Conservation (phyloP, 2,329 filamentous ascomycete genomes). For the Claviceps purpurea region DNA sequence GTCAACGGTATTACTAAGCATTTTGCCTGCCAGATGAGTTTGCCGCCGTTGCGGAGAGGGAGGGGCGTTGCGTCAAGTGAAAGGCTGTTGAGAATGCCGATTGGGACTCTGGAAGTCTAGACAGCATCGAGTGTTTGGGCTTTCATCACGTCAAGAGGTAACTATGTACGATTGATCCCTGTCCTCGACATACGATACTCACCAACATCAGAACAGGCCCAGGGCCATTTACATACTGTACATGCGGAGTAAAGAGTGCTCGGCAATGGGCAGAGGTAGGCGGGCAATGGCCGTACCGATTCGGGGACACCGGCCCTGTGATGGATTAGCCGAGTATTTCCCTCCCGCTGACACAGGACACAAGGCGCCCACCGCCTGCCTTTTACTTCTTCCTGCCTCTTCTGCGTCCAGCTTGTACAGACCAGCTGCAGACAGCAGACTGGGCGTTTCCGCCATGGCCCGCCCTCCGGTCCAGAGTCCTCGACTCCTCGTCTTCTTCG, state of each 20-base stretch:
- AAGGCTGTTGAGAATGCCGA: too few relatives aligned
- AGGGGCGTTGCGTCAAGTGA: too few relatives aligned
- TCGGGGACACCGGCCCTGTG: not conserved
- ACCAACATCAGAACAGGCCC: too few relatives aligned
- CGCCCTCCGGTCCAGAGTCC: not conserved
- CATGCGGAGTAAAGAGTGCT: too few relatives aligned
- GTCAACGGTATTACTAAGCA: not conserved
- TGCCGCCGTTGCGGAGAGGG: too few relatives aligned
- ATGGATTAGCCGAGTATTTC: conserved; percentile 6
- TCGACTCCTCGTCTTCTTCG: not conserved
- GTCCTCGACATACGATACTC: too few relatives aligned
- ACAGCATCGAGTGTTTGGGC: too few relatives aligned
- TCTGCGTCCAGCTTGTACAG: not conserved
- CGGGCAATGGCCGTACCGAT: not conserved
- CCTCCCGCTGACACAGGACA: not conserved
- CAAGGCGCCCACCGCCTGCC: too few relatives aligned
- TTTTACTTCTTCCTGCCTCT: not conserved
- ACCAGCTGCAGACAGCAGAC: not conserved
- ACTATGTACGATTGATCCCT: too few relatives aligned
- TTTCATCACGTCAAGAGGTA: too few relatives aligned
- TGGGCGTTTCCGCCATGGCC: conserved; percentile 3
- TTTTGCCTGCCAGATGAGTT: not conserved
- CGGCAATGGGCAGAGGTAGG: not conserved
- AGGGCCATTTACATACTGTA: too few relatives aligned
- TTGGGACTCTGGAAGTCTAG: too few relatives aligned